Evolutionary conservation across 768 basidiomycete species (phyloP), one percentile per base, ranked within the genome.

Genomic region (Xerocomellus chrysenteron): DNA sequence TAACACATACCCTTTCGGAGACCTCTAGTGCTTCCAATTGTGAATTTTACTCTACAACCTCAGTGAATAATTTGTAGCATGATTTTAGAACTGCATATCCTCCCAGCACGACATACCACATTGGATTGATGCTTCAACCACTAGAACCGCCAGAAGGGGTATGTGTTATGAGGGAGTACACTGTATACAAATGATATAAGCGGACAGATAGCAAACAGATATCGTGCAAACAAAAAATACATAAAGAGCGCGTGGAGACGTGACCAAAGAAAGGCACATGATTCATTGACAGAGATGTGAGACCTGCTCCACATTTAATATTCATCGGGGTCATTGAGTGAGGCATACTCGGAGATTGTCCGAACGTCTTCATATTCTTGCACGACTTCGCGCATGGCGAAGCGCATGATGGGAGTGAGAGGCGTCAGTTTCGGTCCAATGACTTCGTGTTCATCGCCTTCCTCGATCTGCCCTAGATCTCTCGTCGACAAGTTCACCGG

Each of bases 331-430:
- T 90, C 70, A 13, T 72, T 72, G 45, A 92, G 74, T 10, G 88
- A 90, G 16, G 87, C 89, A 65, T 92, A 91, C 60, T 91, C 90
- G 8, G 87, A 90, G 35, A 85, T 80, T 14, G 86, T 86, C 66
- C 80, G 80, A 56, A 85, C 82, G 59, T 90, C 87, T 60, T 91
- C 85, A 60, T 90, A 92, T 72, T 94, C 92, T 65, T 83, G 80
- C 17, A 94, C 82, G 10, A 93, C 90, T 66, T 90, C 86, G 49
- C 83, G 76, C 90, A 93, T 93, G 46, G 92, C 92, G 68, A 76
- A 90, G 30, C 86, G 77, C 84, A 92, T 89, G 56, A 93, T 88
- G 2, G 90, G 89, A 2, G 90, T 88, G 17, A 82, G 81, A 10
- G 92, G 86, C 33, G 90, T 78, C 54, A 94, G 67, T 69, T 87